Percentiles rank a stretch among this genome's conserved stretches.
Conservation (phyloP, 192 early-diverging fungal genomes). For the Gryganskiella cystojenkinii region DNA sequence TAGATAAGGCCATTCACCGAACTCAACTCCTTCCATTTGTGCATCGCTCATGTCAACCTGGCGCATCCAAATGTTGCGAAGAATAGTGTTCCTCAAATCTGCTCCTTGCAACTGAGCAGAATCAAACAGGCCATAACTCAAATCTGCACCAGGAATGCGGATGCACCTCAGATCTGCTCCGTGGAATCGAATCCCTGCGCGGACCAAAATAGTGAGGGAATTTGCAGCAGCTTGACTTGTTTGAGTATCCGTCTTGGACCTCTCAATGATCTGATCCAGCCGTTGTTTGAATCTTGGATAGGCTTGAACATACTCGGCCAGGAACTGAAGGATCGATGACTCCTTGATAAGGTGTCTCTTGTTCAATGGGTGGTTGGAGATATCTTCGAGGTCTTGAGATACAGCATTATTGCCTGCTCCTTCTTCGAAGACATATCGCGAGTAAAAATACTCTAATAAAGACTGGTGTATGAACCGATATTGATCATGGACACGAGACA, state of each 20-base stretch:
- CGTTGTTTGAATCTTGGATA: not conserved
- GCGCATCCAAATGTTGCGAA: not conserved
- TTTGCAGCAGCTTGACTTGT: not conserved
- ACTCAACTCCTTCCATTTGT: not conserved
- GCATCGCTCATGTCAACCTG: not conserved
- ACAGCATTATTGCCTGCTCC: too few relatives aligned
- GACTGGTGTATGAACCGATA: constrained; percentile 13
- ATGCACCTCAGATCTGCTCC: constrained; percentile 3
- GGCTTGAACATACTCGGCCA: constrained; percentile 1
- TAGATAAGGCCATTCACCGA: constrained; percentile 1
- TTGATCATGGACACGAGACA: not conserved
- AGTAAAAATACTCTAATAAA: constrained; percentile 4
- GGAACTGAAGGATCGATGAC: not conserved
- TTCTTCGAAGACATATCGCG: not conserved
- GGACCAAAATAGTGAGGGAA: constrained; percentile 11
- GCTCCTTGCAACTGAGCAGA: constrained; percentile 4
- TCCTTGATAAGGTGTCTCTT: not conserved
- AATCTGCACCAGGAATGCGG: constrained; percentile 9
- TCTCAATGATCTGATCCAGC: not conserved
- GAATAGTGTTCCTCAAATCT: not conserved
- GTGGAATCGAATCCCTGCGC: constrained; percentile 7
- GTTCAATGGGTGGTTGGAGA: not conserved
- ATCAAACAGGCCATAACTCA: constrained; percentile 3
- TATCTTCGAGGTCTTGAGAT: too few relatives aligned
- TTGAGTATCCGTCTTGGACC: not conserved